These are phyloP conservation scores for Coniella vitis DNA, from an alignment of 2,329 filamentous ascomycete genomes.

Conservation along the genomic window DNA sequence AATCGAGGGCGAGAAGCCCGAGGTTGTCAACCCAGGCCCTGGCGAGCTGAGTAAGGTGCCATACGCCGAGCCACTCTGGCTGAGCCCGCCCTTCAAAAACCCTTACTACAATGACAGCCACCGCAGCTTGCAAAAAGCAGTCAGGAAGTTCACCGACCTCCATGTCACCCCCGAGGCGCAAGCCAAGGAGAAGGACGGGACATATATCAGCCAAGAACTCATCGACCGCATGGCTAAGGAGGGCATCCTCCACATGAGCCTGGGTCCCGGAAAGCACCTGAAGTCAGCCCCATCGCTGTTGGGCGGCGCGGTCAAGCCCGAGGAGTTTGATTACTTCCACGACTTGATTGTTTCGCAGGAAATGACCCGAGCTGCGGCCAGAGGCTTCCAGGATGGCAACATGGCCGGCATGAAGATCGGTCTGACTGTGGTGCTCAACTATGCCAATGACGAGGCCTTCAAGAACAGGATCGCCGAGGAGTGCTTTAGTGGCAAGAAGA, in stretches of 20 bases:
- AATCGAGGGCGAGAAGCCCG: constrained; percentile 65
- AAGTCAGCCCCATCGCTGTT: constrained; percentile 55
- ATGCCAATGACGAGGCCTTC: constrained; percentile 58
- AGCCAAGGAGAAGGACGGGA: constrained; percentile 66
- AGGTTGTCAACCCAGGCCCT: constrained; percentile 61
- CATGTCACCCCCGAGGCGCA: constrained; percentile 69
- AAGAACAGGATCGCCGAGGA: constrained; percentile 63
- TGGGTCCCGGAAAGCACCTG: constrained; percentile 77
- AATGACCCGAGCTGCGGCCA: constrained; percentile 59
- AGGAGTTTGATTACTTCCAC: constrained; percentile 85
- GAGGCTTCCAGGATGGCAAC: constrained; percentile 82
- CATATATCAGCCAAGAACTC: constrained; percentile 63
- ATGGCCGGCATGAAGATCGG: constrained; percentile 82
- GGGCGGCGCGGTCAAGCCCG: constrained; percentile 62
- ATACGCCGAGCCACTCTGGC: constrained; percentile 80
- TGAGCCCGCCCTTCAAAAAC: constrained; percentile 67
- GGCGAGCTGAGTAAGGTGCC: constrained; percentile 73
- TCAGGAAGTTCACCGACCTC: constrained; percentile 66
- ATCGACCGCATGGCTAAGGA: constrained; percentile 72
- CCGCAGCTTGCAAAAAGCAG: constrained; percentile 57
- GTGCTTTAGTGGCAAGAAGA: constrained; percentile 74
- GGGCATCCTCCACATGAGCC: constrained; percentile 71
- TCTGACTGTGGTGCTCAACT: constrained; percentile 74
- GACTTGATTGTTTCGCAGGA: constrained; percentile 74
- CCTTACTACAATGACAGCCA: constrained; percentile 79